These are phyloP conservation scores for Haplosporangium sp. DNA, from an alignment of 371 early-diverging fungal species.

Conservation along the genomic window DNA sequence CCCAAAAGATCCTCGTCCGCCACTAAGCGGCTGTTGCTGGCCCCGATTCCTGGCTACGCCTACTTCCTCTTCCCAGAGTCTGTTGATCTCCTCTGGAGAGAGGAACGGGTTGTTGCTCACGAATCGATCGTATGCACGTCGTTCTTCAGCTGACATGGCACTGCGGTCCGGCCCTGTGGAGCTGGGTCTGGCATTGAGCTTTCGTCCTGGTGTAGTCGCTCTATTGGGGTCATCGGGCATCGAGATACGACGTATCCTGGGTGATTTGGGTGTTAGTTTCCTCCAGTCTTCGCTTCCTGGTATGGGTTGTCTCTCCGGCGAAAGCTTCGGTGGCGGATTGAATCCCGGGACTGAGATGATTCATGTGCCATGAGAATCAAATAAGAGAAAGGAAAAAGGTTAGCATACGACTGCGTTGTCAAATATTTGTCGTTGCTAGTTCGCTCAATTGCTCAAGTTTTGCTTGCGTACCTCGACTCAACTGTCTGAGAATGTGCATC, in stretches of 20 bases:
- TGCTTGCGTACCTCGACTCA: constrained; percentile 29
- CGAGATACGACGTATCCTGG: constrained; percentile 24
- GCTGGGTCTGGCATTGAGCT: background rate
- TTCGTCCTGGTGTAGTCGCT: background rate
- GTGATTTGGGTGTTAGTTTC: constrained; percentile 46
- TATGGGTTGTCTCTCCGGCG: constrained; percentile 32
- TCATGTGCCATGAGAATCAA: background rate
- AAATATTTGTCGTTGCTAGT: background rate
- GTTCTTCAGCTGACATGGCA: constrained; percentile 11
- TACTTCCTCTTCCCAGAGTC: constrained; percentile 37
- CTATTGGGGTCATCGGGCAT: constrained; percentile 14
- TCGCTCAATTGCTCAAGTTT: background rate
- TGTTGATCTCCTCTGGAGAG: constrained; percentile 24
- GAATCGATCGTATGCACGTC: constrained; percentile 19
- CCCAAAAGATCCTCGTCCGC: constrained; percentile 18
- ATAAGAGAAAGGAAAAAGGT: background rate
- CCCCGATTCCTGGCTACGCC: constrained; percentile 13
- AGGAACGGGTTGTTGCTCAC: constrained; percentile 33
- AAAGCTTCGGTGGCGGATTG: constrained; percentile 31
- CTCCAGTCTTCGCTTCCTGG: constrained; percentile 47
- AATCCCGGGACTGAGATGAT: constrained; percentile 37
- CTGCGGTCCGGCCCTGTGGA: constrained; percentile 4
- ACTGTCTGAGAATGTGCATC: constrained; percentile 33
- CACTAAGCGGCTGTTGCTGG: background rate
- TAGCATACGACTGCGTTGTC: background rate